Base-by-base conservation (phyloP, 768 basidiomycete genomes). In the Termitomyces sp. region DNA sequence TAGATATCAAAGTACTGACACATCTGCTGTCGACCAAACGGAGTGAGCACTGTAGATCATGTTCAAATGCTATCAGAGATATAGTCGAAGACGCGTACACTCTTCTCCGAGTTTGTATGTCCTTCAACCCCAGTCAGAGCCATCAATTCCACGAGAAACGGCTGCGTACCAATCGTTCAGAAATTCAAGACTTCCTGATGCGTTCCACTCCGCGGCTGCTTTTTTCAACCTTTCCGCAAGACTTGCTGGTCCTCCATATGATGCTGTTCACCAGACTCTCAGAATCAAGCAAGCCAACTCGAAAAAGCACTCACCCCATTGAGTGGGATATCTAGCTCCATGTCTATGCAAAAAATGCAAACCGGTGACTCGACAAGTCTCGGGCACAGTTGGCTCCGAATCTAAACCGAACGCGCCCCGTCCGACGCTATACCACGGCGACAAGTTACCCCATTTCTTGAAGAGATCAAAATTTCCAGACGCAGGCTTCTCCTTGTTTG, bases 41-140 rank as follows among this genome's bases (percentile, higher is more conserved):
- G 91, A n/a, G 93, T 94, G 57, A 95, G 73, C 32, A 91, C 86
- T 89, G 57, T 21, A 23, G n/a, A 3, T 2, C 3, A 45, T 32
- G 51, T 57, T 21, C 28, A 14, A 12, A 52, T 21, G 12, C 8
- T 35, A 72, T 68, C 41, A 56, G 32, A 49, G 3, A 52, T 10
- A 35, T 28, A 6, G 21, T 42, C 27, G 14, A 48, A 44, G 39
- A 11, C 28, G 58, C 69, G 16, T 61, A 89, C 88, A 74, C 74
- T 97, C 94, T 73, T 87, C 86, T 14, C 94, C 95, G 2, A 98
- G 82, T 63, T 90, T 89, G 71, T 93, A 95, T 5, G 88, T 85
- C 94, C 91, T 91, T 59, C 12, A 52, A 27, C 37, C 25, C 25
- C 2, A 40, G 58, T 50, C 52, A 53, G 40, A 43, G 50, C 43